Evolutionary conservation across 2,329 filamentous ascomycete species (phyloP).

Genomic region (Phialocephala sp.): DNA sequence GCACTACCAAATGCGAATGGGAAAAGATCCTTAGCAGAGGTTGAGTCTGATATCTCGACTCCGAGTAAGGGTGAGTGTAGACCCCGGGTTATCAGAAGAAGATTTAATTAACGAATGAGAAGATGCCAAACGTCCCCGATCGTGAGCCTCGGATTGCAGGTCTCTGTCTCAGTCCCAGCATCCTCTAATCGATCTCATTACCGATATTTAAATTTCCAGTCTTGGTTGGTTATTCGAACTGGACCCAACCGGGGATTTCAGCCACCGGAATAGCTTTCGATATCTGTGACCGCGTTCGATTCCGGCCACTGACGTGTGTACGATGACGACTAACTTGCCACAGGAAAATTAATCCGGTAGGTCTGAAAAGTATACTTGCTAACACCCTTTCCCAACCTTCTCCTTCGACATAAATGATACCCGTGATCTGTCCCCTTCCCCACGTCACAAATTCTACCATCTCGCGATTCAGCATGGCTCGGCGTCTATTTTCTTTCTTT

Average conservation of each 20-base stretch:
- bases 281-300: not conserved
- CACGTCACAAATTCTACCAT: constrained; percentile 25
- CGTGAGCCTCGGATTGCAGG: constrained; percentile 30
- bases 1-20: constrained; percentile 30
- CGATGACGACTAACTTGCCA: constrained; percentile 28
- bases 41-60: constrained; percentile 31
- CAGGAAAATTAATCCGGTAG: constrained; percentile 32
- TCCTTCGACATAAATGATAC: constrained; percentile 29
- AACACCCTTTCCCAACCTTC: constrained; percentile 20
- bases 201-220: not conserved
- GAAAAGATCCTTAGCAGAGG: constrained; percentile 40
- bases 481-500: constrained; percentile 28
- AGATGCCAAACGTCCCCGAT: constrained; percentile 43
- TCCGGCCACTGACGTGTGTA: constrained; percentile 19
- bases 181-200: constrained; percentile 6
- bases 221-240: not conserved
- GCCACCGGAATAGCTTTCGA: not conserved
- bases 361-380: constrained; percentile 38
- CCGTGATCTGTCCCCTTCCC: constrained; percentile 24
- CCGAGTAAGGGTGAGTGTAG: constrained; percentile 35
- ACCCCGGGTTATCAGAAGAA: not conserved
- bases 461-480: constrained; percentile 31
- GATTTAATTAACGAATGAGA: constrained; percentile 28
- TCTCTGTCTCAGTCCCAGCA: not conserved
- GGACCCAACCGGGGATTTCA: not conserved